phyloP scores from a whole-genome alignment of 768 basidiomycete species.

The Termitomyces heimii region DNA sequence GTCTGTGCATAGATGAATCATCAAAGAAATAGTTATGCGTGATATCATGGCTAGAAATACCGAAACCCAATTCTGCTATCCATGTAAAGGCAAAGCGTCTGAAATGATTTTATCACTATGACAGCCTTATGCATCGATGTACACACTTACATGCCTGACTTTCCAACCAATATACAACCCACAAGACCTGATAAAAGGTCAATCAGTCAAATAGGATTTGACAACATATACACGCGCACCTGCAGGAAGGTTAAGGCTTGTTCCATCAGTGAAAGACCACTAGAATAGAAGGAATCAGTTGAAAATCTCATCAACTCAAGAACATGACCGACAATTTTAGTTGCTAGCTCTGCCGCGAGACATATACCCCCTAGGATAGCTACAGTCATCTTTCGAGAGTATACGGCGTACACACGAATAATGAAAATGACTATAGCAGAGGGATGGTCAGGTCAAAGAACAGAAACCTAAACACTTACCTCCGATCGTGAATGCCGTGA shows the following conservation, averaged over 20 bases:
- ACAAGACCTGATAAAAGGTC: conserved; percentile 19
- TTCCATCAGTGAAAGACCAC: conserved; percentile 33
- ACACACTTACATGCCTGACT: conserved; percentile 9
- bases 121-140: neutral
- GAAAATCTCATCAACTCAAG: neutral
- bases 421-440: neutral
- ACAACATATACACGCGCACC: conserved; percentile 12
- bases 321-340: conserved; percentile 24
- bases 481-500: neutral
- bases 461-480: neutral
- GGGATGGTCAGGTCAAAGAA: neutral
- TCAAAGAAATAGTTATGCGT: neutral
- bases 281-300: conserved; percentile 2
- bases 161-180: conserved; percentile 31
- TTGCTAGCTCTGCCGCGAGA: conserved; percentile 7
- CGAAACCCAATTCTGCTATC: conserved; percentile 31
- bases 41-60: conserved; percentile 9
- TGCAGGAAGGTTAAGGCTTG: conserved; percentile 22
- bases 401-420: conserved; percentile 18
- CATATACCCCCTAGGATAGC: conserved; percentile 8
- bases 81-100: conserved; percentile 30
- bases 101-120: neutral
- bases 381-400: conserved; percentile 15
- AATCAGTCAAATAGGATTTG: neutral
- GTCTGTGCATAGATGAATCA: conserved; percentile 15